phyloP scores from a whole-genome alignment of 441 rosid species.

The Populus hybrid region DNA sequence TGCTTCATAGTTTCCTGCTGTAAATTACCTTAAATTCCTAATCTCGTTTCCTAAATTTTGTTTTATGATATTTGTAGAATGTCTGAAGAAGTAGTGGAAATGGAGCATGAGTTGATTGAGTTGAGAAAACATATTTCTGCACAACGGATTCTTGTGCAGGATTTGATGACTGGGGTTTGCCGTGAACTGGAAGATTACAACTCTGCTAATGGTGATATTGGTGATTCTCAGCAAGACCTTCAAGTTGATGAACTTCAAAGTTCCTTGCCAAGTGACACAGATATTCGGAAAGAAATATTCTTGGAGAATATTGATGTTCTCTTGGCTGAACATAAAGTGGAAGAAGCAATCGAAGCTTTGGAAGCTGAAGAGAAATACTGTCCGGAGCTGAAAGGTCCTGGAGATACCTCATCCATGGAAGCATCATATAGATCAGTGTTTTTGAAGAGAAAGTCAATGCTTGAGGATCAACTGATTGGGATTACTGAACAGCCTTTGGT shows the following conservation, averaged over 20 bases:
- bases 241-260: constrained; percentile 29
- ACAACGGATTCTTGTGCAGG: constrained; percentile 81
- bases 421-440: constrained; percentile 50
- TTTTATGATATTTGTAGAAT: constrained; percentile 44
- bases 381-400: constrained; percentile 54
- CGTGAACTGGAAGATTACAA: constrained; percentile 75
- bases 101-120: constrained; percentile 87
- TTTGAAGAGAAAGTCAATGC: constrained; percentile 59
- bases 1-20: not conserved
- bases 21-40: not conserved
- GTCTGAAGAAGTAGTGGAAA: constrained; percentile 91
- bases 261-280: constrained; percentile 28
- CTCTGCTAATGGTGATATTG: constrained; percentile 30
- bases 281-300: constrained; percentile 36
- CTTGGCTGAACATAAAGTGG: constrained; percentile 77
- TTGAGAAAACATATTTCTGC: constrained; percentile 81
- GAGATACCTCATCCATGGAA: constrained; percentile 45
- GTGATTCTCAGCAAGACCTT: constrained; percentile 35
- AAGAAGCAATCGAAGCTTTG: constrained; percentile 69
- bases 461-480: constrained; percentile 67
- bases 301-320: constrained; percentile 75
- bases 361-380: constrained; percentile 66
- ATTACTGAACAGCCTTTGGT: constrained; percentile 64
- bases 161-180: constrained; percentile 76
- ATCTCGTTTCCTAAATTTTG: not conserved